Conservation (phyloP, 208 protist genomes). For the Trypanosoma mega region DNA sequence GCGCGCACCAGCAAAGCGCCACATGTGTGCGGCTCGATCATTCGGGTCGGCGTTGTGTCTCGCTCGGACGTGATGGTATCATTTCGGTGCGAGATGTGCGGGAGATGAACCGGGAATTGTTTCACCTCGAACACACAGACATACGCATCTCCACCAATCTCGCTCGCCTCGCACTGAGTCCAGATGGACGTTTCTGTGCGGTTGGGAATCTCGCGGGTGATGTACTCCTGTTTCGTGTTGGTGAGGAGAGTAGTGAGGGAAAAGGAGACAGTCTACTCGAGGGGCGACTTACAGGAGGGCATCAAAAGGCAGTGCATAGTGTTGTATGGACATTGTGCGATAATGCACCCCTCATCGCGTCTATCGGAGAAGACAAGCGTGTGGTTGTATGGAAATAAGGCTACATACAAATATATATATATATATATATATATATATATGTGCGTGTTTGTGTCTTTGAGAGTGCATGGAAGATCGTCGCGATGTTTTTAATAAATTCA, state of each 20-base stretch:
- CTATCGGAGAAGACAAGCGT: constrained; percentile 35
- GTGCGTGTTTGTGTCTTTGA: neutral
- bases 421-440: constrained; percentile 17
- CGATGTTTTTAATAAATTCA: no score
- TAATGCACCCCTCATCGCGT: constrained; percentile 26
- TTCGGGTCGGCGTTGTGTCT: constrained; percentile 46
- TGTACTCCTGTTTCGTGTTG: constrained; percentile 22
- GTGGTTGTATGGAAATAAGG: constrained; percentile 42
- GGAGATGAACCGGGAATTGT: constrained; percentile 37
- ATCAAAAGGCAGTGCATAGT: constrained; percentile 31
- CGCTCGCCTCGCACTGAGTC: constrained; percentile 46
- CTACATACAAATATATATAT: neutral
- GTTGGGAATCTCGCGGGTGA: constrained; percentile 39
- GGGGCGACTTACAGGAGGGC: constrained; percentile 3
- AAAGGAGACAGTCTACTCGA: no score
- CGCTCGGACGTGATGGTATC: constrained; percentile 54
- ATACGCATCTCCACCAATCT: constrained; percentile 53
- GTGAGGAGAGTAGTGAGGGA: constrained; percentile 1
- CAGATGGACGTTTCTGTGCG: constrained; percentile 39
- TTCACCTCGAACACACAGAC: constrained; percentile 28
- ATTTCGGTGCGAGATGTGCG: constrained; percentile 66
- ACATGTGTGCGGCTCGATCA: constrained; percentile 58
- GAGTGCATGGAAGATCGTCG: no score
- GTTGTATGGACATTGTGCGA: constrained; percentile 36
- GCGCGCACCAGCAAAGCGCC: constrained; percentile 43